Evolutionary conservation across 1,284 basidiomycete species (phyloP).

Genomic region (Pisolithus thermaeus): DNA sequence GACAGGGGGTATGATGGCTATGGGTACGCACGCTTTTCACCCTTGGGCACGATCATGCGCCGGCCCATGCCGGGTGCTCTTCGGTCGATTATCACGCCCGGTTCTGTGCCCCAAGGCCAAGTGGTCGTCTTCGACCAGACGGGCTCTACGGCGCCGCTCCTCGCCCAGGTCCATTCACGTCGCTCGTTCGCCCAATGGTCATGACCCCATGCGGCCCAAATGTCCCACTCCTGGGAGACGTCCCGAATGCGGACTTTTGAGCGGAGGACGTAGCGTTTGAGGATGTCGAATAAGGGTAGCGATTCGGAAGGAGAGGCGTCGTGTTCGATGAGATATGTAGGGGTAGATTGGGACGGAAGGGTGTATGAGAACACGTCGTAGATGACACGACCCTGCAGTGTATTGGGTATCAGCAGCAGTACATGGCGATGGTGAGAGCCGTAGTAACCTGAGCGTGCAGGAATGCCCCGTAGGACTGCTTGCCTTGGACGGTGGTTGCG

Average conservation of each 20-base stretch:
- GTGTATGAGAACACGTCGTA: slow-evolving; percentile 87
- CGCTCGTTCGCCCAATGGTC: slow-evolving; percentile 35
- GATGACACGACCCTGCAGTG: slow-evolving; percentile 76
- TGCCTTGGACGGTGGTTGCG: slow-evolving; percentile 51
- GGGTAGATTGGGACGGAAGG: slow-evolving; percentile 39
- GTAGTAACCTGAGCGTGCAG: slow-evolving; percentile 77
- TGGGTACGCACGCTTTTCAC: slow-evolving; percentile 59
- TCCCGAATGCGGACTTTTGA: slow-evolving; percentile 84
- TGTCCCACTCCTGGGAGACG: slow-evolving; percentile 68
- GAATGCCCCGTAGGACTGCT: slow-evolving; percentile 74
- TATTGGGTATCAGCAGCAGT: slow-evolving; percentile 2
- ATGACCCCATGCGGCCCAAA: slow-evolving; percentile 78
- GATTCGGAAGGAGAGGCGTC: slow-evolving; percentile 55
- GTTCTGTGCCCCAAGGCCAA: slow-evolving; percentile 60
- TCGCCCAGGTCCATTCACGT: slow-evolving; percentile 49
- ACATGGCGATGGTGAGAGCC: slow-evolving; percentile 2
- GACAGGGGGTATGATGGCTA: background rate
- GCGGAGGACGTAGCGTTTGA: slow-evolving; percentile 85
- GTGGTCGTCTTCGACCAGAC: slow-evolving; percentile 43
- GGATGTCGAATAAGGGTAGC: slow-evolving; percentile 53
- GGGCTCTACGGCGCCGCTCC: slow-evolving; percentile 66
- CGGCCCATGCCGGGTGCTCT: slow-evolving; percentile 76
- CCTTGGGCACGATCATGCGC: slow-evolving; percentile 64
- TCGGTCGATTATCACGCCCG: slow-evolving; percentile 56
- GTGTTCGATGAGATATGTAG: slow-evolving; percentile 72